These are phyloP conservation scores for Salisapilia sapeloensis DNA, from an alignment of 352 stramenopile species.

Conservation along the genomic window DNA sequence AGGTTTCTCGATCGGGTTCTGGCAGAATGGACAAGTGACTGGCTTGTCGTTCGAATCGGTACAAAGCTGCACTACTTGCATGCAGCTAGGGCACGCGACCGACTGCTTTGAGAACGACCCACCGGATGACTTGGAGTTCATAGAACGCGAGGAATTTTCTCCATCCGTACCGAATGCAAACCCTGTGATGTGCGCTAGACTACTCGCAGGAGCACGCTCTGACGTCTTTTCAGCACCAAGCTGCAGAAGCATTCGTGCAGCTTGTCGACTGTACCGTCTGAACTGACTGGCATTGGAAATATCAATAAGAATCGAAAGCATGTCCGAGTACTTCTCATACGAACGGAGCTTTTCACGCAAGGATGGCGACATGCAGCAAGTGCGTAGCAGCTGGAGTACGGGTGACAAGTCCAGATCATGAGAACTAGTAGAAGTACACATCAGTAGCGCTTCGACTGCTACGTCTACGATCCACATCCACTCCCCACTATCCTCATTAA, in stretches of 20 bases:
- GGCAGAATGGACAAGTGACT: constrained; percentile 21
- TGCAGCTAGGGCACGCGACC: constrained; percentile 40
- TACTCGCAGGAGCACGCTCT: too few species aligned
- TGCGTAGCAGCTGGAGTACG: constrained; percentile 18
- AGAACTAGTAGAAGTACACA: too few species aligned
- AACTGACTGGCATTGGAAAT: constrained; percentile 14
- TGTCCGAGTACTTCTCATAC: constrained; percentile 20
- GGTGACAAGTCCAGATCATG: constrained; percentile 25
- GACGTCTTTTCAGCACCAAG: constrained; percentile 25
- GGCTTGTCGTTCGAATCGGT: constrained; percentile 9
- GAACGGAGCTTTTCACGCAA: constrained; percentile 20
- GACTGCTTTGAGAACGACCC: too few species aligned
- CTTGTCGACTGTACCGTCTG: constrained; percentile 16
- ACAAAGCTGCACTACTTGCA: constrained; percentile 23
- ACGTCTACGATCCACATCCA: too few species aligned
- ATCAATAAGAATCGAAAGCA: constrained; percentile 17
- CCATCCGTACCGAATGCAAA: too few species aligned
- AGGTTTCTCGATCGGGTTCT: constrained; percentile 16
- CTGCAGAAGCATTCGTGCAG: constrained; percentile 16
- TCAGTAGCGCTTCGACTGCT: too few species aligned
- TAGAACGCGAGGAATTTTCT: too few species aligned
- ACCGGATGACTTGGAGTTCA: too few species aligned
- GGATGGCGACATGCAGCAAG: constrained; percentile 15
- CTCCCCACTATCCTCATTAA: too few species aligned
- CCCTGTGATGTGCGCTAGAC: too few species aligned